Evolutionary conservation across 1,284 basidiomycete genomes (phyloP), one percentile per base, ranked within the genome.

Genomic region (Ustilago crameri): DNA sequence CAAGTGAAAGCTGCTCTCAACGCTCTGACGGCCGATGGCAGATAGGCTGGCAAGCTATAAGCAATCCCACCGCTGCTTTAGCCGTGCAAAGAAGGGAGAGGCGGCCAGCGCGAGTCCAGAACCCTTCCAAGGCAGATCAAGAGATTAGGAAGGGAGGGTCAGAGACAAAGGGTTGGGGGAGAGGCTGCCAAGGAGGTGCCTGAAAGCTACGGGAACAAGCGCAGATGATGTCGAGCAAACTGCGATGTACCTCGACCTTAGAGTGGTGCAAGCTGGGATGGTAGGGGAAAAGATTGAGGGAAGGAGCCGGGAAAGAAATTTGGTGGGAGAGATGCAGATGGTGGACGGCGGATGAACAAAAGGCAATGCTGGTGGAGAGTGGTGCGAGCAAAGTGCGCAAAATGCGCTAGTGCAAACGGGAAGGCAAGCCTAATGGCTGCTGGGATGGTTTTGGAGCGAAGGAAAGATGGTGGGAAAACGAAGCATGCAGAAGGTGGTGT

Each of bases 301-400:
- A 45, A 35, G 18, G 34, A 26, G 32, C 41, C 17, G 42, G 40
- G 23, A 30, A 15, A 37, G 15, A 35, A 41, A 26, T 14, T 45
- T 55, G 44, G 37, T 46, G 45, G 23, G 44, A 30, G 37, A 35
- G 37, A 7, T 30, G 42, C 34, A 35, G 35, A 24, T 23, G 20
- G n/a, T 22, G 27, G 18, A 51, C 42, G 17, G 54, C 22, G 23
- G 41, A 22, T 43, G 40, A 49, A 51, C 24, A 27, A 51, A 51
- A 40, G 15, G 24, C 24, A 37, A 27, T 18, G 27, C 26, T 15
- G 8, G 49, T 41, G 40, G 30, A 22, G 35, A 24, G n/a, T 20
- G 35, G 30, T 32, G 14, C 20, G 14, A 23, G 35, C 38, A 23
- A 49, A 48, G 30, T 30, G 27, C 42, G 43, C 32, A 24, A 23